Percentiles rank a stretch among this genome's conserved stretches.
Evolutionary conservation across 2,329 filamentous ascomycete genomes (phyloP).

Genomic region (Hortaea sp.): DNA sequence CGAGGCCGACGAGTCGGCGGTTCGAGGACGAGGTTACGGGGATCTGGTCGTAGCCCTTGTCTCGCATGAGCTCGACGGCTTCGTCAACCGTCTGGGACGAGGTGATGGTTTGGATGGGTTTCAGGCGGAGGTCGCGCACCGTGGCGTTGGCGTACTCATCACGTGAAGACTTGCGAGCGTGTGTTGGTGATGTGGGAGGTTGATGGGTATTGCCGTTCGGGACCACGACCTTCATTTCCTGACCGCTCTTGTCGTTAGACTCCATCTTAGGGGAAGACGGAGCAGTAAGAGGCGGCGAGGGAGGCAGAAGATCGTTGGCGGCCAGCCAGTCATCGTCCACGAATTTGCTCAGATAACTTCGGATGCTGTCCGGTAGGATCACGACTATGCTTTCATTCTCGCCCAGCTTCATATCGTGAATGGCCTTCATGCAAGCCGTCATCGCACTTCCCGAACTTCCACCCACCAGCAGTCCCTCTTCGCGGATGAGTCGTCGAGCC

Average conservation of each 20-base stretch:
- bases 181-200: slow-evolving; percentile 4
- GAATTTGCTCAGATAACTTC: slow-evolving; percentile 97
- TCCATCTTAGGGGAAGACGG: slow-evolving; percentile 16
- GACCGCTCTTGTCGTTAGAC: slow-evolving; percentile 22
- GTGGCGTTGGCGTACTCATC: slow-evolving; percentile 72
- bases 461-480: slow-evolving; percentile 88
- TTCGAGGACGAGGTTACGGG: slow-evolving; percentile 68
- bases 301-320: slow-evolving; percentile 80
- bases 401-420: slow-evolving; percentile 64
- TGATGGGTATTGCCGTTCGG: slow-evolving; percentile 1
- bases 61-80: slow-evolving; percentile 95
- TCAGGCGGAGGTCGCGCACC: slow-evolving; percentile 73
- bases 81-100: slow-evolving; percentile 64
- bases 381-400: slow-evolving; percentile 86
- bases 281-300: slow-evolving; percentile 39
- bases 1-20: slow-evolving; percentile 68
- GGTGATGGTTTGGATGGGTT: slow-evolving; percentile 81
- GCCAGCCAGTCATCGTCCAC: slow-evolving; percentile 98
- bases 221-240: slow-evolving; percentile 15
- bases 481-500: slow-evolving; percentile 80
- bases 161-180: slow-evolving; percentile 17
- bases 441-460: slow-evolving; percentile 91
- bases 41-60: slow-evolving; percentile 95
- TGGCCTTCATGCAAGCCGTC: slow-evolving; percentile 66
- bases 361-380: slow-evolving; percentile 86